Conservation (phyloP, 2,329 filamentous ascomycete genomes). For the Rutstroemia sp. region DNA sequence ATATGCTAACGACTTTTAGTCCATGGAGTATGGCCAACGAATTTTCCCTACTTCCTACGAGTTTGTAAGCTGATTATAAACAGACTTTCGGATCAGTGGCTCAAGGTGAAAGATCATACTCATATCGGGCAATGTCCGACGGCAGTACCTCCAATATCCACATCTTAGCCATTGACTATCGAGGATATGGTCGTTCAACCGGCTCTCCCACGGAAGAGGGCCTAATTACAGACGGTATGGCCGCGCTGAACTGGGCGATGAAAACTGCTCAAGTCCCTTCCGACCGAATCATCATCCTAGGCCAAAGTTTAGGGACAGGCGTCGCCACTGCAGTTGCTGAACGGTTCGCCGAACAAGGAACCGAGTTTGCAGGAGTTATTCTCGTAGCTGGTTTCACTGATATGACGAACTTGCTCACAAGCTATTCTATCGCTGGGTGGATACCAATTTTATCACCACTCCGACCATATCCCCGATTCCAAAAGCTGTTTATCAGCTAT, state of each 20-base stretch:
- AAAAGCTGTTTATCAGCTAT: conserved; percentile 51
- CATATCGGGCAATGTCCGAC: conserved; percentile 70
- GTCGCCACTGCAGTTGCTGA: conserved; percentile 70
- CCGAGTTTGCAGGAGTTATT: conserved; percentile 72
- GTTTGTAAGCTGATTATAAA: conserved; percentile 12
- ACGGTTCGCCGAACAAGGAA: conserved; percentile 50
- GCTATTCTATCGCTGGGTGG: conserved; percentile 69
- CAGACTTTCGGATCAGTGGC: conserved; percentile 83
- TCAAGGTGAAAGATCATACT: conserved; percentile 66
- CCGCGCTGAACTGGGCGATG: conserved; percentile 67
- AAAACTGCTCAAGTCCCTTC: conserved; percentile 56
- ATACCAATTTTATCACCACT: conserved; percentile 76
- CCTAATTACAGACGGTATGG: conserved; percentile 69
- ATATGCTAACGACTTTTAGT: conserved; percentile 35
- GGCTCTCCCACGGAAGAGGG: conserved; percentile 76
- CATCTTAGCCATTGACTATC: conserved; percentile 83
- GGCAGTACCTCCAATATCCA: conserved; percentile 64
- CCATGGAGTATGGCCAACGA: conserved; percentile 48
- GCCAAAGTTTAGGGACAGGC: conserved; percentile 84
- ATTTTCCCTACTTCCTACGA: background rate
- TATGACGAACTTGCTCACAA: conserved; percentile 63
- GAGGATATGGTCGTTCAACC: conserved; percentile 76
- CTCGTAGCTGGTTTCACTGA: conserved; percentile 75
- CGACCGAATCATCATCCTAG: conserved; percentile 69
- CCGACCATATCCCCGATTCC: conserved; percentile 54